Base-by-base conservation (phyloP, 2,329 filamentous ascomycete species). In the Colletotrichum navitas region DNA sequence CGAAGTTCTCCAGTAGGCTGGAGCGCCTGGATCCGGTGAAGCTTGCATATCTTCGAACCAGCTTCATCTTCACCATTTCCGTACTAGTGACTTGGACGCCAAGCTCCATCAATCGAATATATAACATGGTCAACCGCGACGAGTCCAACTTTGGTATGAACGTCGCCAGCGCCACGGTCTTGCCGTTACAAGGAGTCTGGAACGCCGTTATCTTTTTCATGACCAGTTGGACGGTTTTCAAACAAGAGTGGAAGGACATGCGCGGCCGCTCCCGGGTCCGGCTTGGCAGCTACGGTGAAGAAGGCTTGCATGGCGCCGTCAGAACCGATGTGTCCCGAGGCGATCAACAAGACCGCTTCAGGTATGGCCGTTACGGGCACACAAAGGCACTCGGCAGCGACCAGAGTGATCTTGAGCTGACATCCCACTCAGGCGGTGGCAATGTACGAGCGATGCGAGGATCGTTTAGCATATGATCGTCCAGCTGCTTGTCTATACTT, bases 131-230 rank as follows among this genome's bases (percentile, higher is more conserved):
- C 10, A 81, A 87, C 62, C 87, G 88, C 0, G 78, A 84, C 16
- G 76, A 82, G 11, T 84, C 86, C 39, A 87, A 85, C 69, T 95
- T 90, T 78, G 87, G 86, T 14, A 88, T 94, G 62, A 92, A 93
- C 77, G 86, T 94, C 62, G 87, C 89, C 1, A 90, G 91, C 8
- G 90, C 91, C 2, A 85, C 93, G 1, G 93, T 95, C 0, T 84
- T 95, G 5, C 93, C 93, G 0, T 84, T 94, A 1, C 93, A 95
- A 79, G 93, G 93, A 0, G 88, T 94, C 41, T 95, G 93, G 92
- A 95, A 95, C 77, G 88, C 90, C 39, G 82, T 93, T 63, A 93
- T 96, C 67, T 95, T 94, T 81, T 88, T 92, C 71, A 87, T 88
- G 6, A 93, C 92, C 1, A 93, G 86, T 74, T 86, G 84, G 82